phyloP scores from a whole-genome alignment of 768 basidiomycete genomes.

The Leccinellum luteum region DNA sequence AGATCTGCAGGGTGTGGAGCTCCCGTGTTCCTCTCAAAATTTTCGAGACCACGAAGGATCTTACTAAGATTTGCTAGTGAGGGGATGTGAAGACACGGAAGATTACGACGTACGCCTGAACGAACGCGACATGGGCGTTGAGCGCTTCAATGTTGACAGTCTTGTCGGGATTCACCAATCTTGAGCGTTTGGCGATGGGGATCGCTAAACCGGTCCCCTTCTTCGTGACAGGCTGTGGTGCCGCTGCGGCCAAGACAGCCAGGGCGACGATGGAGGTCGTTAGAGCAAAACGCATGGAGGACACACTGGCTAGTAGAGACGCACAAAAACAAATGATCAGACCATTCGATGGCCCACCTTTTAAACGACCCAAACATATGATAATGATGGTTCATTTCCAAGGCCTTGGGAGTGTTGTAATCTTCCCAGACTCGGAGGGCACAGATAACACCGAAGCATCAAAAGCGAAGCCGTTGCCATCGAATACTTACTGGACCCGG shows the following conservation, averaged over 20 bases:
- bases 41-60: not conserved
- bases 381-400: not conserved
- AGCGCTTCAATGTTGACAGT: slow-evolving; percentile 6
- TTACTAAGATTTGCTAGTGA: not conserved
- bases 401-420: not conserved
- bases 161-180: slow-evolving; percentile 5
- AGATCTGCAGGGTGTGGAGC: not conserved
- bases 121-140: not conserved
- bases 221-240: not conserved
- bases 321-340: not conserved
- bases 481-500: too few relatives aligned
- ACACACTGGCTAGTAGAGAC: not conserved
- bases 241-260: slow-evolving; percentile 5
- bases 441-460: not conserved
- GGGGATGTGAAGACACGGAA: not conserved
- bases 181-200: slow-evolving; percentile 9
- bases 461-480: not conserved
- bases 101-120: slow-evolving; percentile 6
- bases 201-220: not conserved
- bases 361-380: not conserved
- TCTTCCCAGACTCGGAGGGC: not conserved
- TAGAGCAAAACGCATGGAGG: not conserved
- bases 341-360: not conserved
- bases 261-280: slow-evolving; percentile 3
- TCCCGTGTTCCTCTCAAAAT: slow-evolving; percentile 5